phyloP scores from a whole-genome alignment of 192 early-diverging fungal species.

The Linnemannia exigua region DNA sequence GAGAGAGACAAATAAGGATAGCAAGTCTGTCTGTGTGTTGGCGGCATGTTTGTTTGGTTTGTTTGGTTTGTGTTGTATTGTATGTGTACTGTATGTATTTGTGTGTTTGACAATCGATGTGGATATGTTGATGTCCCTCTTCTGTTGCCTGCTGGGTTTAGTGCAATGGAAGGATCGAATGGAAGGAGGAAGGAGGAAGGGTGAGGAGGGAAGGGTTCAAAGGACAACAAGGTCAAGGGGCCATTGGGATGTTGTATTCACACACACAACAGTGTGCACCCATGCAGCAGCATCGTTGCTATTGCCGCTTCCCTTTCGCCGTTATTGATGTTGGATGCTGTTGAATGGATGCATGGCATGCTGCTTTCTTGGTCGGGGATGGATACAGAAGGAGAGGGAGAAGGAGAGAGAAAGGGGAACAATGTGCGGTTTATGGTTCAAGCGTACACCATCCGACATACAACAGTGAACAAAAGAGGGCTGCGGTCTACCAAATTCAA shows the following conservation, averaged over 20 bases:
- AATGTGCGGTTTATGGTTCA: not conserved
- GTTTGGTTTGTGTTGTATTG: no score
- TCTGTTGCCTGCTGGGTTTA: not conserved
- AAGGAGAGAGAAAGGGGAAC: not conserved
- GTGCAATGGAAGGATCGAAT: conserved; percentile 6
- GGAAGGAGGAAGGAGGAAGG: not conserved
- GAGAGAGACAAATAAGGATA: conserved; percentile 10
- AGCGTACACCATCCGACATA: not conserved
- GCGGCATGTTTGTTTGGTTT: not conserved
- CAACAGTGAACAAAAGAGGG: not conserved
- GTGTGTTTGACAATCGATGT: not conserved
- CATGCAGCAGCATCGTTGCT: not conserved
- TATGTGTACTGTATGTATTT: not conserved
- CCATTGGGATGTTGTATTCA: no score
- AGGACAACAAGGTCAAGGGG: not conserved
- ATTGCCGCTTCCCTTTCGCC: not conserved
- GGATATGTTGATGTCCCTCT: no score
- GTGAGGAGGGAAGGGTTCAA: not conserved
- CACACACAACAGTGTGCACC: no score
- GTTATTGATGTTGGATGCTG: not conserved
- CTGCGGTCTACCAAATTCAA: not conserved
- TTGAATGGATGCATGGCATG: no score
- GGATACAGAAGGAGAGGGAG: not conserved
- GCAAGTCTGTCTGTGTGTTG: not conserved
- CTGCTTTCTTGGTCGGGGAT: not conserved